phyloP scores from a whole-genome alignment of 179 eudicot genomes.

The Spinacia oleracea region DNA sequence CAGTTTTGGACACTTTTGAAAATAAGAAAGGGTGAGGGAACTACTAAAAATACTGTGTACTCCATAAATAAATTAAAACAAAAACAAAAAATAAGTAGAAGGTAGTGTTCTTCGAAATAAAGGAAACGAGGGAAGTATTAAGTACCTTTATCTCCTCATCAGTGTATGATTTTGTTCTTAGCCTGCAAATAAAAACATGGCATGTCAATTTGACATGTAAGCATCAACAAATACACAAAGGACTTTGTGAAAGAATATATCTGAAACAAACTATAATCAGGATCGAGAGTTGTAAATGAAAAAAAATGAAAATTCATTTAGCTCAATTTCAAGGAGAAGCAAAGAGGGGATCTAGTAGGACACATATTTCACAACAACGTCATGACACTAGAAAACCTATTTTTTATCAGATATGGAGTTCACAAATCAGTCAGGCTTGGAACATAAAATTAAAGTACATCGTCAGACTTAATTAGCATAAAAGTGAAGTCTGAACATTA shows the following conservation, averaged over 20 bases:
- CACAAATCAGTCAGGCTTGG: too few relatives aligned
- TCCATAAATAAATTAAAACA: background rate
- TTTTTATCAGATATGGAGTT: too few relatives aligned
- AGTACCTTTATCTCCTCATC: constrained; percentile 92
- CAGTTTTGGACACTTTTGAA: background rate
- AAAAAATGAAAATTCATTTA: background rate
- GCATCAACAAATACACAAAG: background rate
- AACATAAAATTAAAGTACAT: background rate
- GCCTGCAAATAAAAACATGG: constrained; percentile 42
- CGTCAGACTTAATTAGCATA: background rate
- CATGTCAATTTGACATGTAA: constrained; percentile 14
- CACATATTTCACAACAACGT: too few relatives aligned
- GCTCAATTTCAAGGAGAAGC: background rate
- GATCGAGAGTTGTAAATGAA: too few relatives aligned
- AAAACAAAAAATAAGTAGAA: background rate
- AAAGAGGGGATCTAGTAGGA: background rate
- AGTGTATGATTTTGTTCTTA: constrained; percentile 71
- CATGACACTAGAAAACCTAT: too few relatives aligned
- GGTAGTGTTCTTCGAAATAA: background rate
- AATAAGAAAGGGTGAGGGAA: background rate
- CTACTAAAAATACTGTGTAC: background rate
- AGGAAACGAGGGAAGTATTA: background rate
- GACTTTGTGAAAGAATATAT: background rate
- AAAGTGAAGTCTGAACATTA: background rate
- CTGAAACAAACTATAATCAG: background rate